Evolutionary conservation across 352 stramenopile genomes (phyloP).

Genomic region (Globisporangium echinulatum): DNA sequence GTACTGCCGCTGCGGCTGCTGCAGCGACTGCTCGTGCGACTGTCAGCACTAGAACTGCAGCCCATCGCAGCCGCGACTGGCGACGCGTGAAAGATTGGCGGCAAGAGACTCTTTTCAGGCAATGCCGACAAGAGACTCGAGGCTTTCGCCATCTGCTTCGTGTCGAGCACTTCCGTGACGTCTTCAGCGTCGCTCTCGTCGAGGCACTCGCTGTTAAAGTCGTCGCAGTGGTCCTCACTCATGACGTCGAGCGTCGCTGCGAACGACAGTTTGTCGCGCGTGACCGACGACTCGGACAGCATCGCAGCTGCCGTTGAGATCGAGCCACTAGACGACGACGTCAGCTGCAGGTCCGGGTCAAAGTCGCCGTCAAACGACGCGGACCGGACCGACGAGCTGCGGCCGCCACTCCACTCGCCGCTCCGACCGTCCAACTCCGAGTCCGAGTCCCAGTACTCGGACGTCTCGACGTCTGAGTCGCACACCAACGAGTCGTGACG

Average conservation of each 20-base stretch:
- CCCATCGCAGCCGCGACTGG: background rate
- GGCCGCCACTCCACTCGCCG: background rate
- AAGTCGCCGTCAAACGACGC: conserved; percentile 4
- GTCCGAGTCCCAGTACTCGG: conserved; percentile 1
- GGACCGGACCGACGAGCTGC: conserved; percentile 4
- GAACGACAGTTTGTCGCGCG: conserved; percentile 30
- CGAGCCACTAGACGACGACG: background rate
- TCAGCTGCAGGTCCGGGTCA: background rate
- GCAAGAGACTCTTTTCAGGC: background rate
- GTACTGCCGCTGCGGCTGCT: background rate
- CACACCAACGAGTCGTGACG: conserved; percentile 1
- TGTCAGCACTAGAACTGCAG: background rate
- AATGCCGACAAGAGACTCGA: background rate
- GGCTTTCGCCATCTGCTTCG: conserved; percentile 31
- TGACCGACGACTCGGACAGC: conserved; percentile 9
- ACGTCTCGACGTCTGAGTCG: conserved; percentile 9
- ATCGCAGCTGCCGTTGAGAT: background rate
- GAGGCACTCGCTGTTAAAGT: conserved; percentile 19
- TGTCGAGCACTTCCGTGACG: conserved; percentile 45
- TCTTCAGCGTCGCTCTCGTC: conserved; percentile 12
- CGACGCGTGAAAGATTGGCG: background rate
- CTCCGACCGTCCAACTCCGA: conserved; percentile 9
- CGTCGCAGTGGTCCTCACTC: conserved; percentile 33
- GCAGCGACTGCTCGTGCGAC: background rate
- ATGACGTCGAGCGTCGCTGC: conserved; percentile 31